Percentiles rank a stretch among this genome's conserved stretches.
phyloP scores from a whole-genome alignment of 176 grass and related monocot genomes.

The Aegilops longissima region DNA sequence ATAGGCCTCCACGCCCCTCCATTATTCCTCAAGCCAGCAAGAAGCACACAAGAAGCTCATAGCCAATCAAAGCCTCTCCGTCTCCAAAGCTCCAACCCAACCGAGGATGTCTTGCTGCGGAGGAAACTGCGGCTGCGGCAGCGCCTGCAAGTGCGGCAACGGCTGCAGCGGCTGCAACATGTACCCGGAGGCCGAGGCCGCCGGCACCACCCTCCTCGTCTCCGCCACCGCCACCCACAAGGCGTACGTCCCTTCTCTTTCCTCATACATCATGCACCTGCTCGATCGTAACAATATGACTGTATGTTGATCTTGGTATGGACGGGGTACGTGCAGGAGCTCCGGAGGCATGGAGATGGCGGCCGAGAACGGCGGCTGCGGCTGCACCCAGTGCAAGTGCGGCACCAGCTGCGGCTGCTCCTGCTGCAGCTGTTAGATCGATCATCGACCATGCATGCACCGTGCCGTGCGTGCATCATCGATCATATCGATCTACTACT shows the following conservation, averaged over 20 bases:
- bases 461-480: background rate
- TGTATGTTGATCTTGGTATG: background rate
- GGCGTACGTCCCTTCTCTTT: background rate
- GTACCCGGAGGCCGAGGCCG: slow-evolving; percentile 30
- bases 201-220: slow-evolving; percentile 26
- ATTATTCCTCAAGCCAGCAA: slow-evolving; percentile 29
- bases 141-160: slow-evolving; percentile 48
- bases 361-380: slow-evolving; percentile 37
- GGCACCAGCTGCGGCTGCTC: slow-evolving; percentile 46
- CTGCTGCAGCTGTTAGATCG: slow-evolving; percentile 35
- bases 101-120: slow-evolving; percentile 63
- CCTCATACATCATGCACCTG: background rate
- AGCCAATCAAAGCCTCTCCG: background rate
- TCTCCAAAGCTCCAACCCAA: background rate
- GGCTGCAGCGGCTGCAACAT: slow-evolving; percentile 57
- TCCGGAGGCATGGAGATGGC: slow-evolving; percentile 35
- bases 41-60: slow-evolving; percentile 1
- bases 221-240: slow-evolving; percentile 25
- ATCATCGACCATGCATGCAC: background rate
- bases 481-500: background rate
- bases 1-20: background rate
- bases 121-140: slow-evolving; percentile 53
- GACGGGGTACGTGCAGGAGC: background rate
- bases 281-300: background rate
- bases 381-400: slow-evolving; percentile 55